Percentiles rank a stretch among this genome's conserved stretches.
Evolutionary conservation across 2,329 filamentous ascomycete species (phyloP).

Genomic region (Fusarium protoensiforme): DNA sequence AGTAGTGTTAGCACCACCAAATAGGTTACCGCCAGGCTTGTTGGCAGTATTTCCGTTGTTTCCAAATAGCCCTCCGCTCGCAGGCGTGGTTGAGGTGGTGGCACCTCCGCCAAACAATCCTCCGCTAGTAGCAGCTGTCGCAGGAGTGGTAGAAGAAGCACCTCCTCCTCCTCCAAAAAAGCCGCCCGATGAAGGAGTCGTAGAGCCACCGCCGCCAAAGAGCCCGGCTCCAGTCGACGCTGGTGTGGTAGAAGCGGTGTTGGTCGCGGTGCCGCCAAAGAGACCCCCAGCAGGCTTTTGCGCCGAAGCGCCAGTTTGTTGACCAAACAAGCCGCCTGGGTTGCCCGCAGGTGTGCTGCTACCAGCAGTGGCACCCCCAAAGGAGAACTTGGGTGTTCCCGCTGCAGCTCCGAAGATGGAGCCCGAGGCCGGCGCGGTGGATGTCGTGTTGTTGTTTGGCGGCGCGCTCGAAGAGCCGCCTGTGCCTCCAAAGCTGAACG

Average conservation of each 20-base stretch:
- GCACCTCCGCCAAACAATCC: slow-evolving; percentile 40
- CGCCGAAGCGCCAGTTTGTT: slow-evolving; percentile 42
- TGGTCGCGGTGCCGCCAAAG: slow-evolving; percentile 39
- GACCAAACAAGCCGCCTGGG: slow-evolving; percentile 47
- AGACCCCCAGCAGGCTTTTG: slow-evolving; percentile 42
- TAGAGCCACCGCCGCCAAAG: slow-evolving; percentile 44
- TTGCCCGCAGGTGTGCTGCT: slow-evolving; percentile 44
- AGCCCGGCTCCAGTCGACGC: slow-evolving; percentile 21
- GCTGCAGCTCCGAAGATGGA: slow-evolving; percentile 53
- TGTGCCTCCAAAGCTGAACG: slow-evolving; percentile 53
- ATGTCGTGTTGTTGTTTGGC: slow-evolving; percentile 46
- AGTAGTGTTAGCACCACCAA: slow-evolving; percentile 43
- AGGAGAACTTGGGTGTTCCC: slow-evolving; percentile 54
- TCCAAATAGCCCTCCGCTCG: slow-evolving; percentile 48
- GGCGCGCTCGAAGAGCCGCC: slow-evolving; percentile 49
- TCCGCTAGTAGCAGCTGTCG: slow-evolving; percentile 39
- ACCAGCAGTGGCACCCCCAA: slow-evolving; percentile 47
- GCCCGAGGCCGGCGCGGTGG: slow-evolving; percentile 53
- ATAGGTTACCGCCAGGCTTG: slow-evolving; percentile 39
- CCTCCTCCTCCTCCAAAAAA: slow-evolving; percentile 38
- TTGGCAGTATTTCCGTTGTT: slow-evolving; percentile 30
- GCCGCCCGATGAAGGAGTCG: slow-evolving; percentile 34
- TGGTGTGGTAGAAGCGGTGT: slow-evolving; percentile 33
- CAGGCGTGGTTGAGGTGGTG: slow-evolving; percentile 41
- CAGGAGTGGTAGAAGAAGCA: slow-evolving; percentile 41